A percentile compares a stretch with the other conserved stretches of the same genome.
These are phyloP conservation scores for Rutstroemia sp. DNA, from an alignment of 2,329 filamentous ascomycete species.

Conservation along the genomic window DNA sequence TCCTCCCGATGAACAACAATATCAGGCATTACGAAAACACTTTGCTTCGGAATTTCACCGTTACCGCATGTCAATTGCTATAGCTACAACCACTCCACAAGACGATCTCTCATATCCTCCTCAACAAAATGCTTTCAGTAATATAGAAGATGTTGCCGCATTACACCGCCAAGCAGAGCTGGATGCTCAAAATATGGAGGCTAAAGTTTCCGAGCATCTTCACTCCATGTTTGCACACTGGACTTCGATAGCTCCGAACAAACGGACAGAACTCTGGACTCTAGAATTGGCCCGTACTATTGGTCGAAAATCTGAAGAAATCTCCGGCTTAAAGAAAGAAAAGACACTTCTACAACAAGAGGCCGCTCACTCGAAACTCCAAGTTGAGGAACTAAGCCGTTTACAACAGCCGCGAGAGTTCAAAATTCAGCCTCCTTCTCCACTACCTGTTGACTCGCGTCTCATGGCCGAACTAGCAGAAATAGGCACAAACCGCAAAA, in stretches of 20 bases:
- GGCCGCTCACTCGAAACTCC: constrained; percentile 46
- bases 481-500: constrained; percentile 34
- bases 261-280: constrained; percentile 52
- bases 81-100: constrained; percentile 40
- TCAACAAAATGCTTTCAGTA: constrained; percentile 26
- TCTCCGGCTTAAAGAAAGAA: constrained; percentile 43
- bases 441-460: constrained; percentile 43
- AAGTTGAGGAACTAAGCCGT: constrained; percentile 52
- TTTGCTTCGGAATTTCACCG: constrained; percentile 61
- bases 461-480: constrained; percentile 42
- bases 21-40: constrained; percentile 59
- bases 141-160: constrained; percentile 31
- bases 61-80: constrained; percentile 50
- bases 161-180: constrained; percentile 29
- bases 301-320: constrained; percentile 45
- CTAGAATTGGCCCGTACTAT: constrained; percentile 54
- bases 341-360: constrained; percentile 42
- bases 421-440: constrained; percentile 43
- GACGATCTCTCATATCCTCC: constrained; percentile 43
- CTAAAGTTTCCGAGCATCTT: constrained; percentile 66
- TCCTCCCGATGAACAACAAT: constrained; percentile 67
- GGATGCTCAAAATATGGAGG: constrained; percentile 45
- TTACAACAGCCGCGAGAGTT: constrained; percentile 55
- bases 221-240: constrained; percentile 73
- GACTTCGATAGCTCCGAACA: constrained; percentile 52